Percentiles rank a stretch among this genome's conserved stretches.
Conservation (phyloP, 495 filamentous ascomycete genomes). For the Aspergillus conjunctus region DNA sequence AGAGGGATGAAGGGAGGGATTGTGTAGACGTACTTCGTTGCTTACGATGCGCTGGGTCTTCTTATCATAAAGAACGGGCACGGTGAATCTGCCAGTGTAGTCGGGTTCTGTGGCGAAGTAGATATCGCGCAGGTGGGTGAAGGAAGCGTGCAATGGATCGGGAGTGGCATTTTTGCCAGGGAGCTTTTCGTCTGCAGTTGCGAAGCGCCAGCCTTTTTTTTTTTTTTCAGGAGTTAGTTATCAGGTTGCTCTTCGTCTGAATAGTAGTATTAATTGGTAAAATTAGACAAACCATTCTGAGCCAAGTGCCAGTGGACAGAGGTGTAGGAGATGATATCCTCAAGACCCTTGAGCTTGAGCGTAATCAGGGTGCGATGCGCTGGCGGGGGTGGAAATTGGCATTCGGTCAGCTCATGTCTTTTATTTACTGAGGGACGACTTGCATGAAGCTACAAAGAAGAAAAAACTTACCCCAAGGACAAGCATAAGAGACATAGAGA, state of each 20-base stretch:
- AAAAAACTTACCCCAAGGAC: slow-evolving; percentile 62
- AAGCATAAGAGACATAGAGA: slow-evolving; percentile 74
- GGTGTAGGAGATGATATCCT: slow-evolving; percentile 65
- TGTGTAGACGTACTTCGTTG: slow-evolving; percentile 49
- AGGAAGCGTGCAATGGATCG: slow-evolving; percentile 53
- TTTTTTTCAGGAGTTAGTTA: not conserved
- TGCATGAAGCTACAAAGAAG: not conserved
- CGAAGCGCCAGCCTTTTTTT: slow-evolving; percentile 75
- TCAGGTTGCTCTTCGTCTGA: not conserved
- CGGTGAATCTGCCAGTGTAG: slow-evolving; percentile 62
- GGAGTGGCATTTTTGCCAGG: slow-evolving; percentile 58
- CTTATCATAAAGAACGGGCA: slow-evolving; percentile 65
- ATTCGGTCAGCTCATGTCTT: not conserved
- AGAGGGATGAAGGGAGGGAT: not conserved
- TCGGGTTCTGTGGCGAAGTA: slow-evolving; percentile 63
- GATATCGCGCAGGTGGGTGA: slow-evolving; percentile 60
- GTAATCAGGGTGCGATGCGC: slow-evolving; percentile 69
- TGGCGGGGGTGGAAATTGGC: slow-evolving; percentile 20
- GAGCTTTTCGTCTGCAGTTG: slow-evolving; percentile 62
- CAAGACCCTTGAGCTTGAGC: slow-evolving; percentile 66
- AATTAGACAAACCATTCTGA: slow-evolving; percentile 51
- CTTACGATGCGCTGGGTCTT: slow-evolving; percentile 58
- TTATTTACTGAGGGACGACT: not conserved
- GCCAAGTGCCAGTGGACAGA: slow-evolving; percentile 69
- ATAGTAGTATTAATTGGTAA: not conserved